Evolutionary conservation across 1,284 basidiomycete species (phyloP).

Genomic region (Coniferiporia sulphurascens): DNA sequence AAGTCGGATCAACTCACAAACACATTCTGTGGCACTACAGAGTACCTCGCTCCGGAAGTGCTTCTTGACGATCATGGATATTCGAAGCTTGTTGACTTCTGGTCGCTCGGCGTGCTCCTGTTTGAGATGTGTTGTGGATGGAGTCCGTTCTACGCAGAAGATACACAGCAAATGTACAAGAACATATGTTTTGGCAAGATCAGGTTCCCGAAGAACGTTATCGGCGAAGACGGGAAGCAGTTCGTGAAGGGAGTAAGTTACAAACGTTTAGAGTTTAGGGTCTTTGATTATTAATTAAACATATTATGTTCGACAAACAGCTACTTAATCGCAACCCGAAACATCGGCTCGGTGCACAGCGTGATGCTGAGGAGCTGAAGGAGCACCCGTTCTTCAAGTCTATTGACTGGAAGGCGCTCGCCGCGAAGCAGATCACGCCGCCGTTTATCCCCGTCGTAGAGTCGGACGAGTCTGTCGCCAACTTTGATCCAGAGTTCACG

Average conservation of each 20-base stretch:
- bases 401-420: constrained; percentile 88
- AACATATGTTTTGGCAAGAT: constrained; percentile 99
- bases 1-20: constrained; percentile 94
- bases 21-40: constrained; percentile 96
- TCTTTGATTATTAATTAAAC: constrained; percentile 16
- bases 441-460: constrained; percentile 98
- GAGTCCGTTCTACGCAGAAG: constrained; percentile 99
- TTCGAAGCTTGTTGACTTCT: constrained; percentile 98
- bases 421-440: constrained; percentile 88
- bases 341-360: constrained; percentile 87
- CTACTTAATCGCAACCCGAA: constrained; percentile 97
- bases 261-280: constrained; percentile 20
- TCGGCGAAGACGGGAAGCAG: constrained; percentile 97
- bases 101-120: constrained; percentile 88
- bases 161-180: constrained; percentile 99
- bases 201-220: constrained; percentile 95
- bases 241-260: constrained; percentile 93
- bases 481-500: constrained; percentile 99
- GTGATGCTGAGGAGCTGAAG: constrained; percentile 92
- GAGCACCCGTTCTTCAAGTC: constrained; percentile 93
- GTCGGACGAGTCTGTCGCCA: constrained; percentile 95
- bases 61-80: constrained; percentile 99
- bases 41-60: constrained; percentile 98
- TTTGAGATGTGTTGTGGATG: constrained; percentile 99
- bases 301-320: constrained; percentile 35